Evolutionary conservation across 192 early-diverging fungal species (phyloP).

Genomic region (Piromyces sp.): DNA sequence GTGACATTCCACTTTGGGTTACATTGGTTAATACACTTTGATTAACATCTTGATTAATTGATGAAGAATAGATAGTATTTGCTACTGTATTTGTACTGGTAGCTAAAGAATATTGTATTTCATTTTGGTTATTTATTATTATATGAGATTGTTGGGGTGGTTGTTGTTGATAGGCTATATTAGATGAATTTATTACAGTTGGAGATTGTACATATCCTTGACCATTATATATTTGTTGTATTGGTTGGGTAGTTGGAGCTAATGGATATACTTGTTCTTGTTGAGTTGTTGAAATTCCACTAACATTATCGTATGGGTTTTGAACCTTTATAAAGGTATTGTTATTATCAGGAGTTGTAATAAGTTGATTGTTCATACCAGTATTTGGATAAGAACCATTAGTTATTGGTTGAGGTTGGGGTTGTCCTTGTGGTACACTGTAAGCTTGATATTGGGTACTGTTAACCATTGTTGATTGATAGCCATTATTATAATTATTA

Average conservation of each 20-base stretch:
- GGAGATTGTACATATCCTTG: not conserved
- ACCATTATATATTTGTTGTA: not conserved
- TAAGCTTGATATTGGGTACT: too few relatives aligned
- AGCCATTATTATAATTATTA: not conserved
- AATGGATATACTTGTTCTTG: not conserved
- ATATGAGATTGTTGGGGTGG: not conserved
- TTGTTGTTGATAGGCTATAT: not conserved
- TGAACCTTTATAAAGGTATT: not conserved
- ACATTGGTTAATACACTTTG: not conserved
- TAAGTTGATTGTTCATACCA: not conserved
- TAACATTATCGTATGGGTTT: not conserved
- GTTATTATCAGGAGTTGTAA: not conserved
- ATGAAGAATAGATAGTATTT: too few relatives aligned
- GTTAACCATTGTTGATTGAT: not conserved
- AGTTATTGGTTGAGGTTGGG: not conserved
- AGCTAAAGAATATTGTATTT: not conserved
- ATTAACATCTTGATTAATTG: not conserved
- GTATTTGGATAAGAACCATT: not conserved
- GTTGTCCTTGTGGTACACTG: not conserved
- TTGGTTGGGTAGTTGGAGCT: not conserved
- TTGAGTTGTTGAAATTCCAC: not conserved
- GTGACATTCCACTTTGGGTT: not conserved
- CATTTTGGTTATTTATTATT: not conserved
- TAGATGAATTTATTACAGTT: not conserved
- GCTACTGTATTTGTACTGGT: not conserved